Percentiles rank a stretch among this genome's conserved stretches.
phyloP scores from a whole-genome alignment of 176 grass and related monocot genomes.

The Lolium multiflorum region DNA sequence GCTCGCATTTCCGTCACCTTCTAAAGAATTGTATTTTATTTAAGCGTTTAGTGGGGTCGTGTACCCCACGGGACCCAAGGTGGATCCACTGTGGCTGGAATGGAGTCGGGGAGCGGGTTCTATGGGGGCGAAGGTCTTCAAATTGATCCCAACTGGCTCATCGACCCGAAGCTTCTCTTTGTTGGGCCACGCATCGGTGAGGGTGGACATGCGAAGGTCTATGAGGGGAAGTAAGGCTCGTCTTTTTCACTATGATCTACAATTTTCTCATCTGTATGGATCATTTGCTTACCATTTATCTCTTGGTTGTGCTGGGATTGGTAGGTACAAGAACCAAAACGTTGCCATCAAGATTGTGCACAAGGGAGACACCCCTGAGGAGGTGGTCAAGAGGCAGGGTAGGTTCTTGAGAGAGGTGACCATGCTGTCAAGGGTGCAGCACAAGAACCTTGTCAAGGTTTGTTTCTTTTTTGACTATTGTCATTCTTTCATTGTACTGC shows the following conservation, averaged over 20 bases:
- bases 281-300: slow-evolving; percentile 41
- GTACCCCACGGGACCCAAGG: slow-evolving; percentile 29
- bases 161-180: slow-evolving; percentile 90
- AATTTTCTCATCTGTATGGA: slow-evolving; percentile 33
- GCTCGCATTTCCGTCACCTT: slow-evolving; percentile 29
- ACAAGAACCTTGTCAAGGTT: slow-evolving; percentile 98
- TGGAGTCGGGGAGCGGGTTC: slow-evolving; percentile 73
- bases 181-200: slow-evolving; percentile 90
- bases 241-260: slow-evolving; percentile 12
- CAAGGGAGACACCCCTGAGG: slow-evolving; percentile 87
- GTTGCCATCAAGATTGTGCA: slow-evolving; percentile 96
- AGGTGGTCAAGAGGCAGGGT: slow-evolving; percentile 68
- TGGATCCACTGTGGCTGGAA: slow-evolving; percentile 38
- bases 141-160: slow-evolving; percentile 91
- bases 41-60: slow-evolving; percentile 48
- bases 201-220: slow-evolving; percentile 90
- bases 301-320: slow-evolving; percentile 40
- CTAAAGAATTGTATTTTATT: slow-evolving; percentile 41
- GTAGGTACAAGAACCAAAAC: slow-evolving; percentile 95
- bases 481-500: slow-evolving; percentile 27
- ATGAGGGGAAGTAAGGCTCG: slow-evolving; percentile 91
- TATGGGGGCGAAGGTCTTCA: slow-evolving; percentile 56
- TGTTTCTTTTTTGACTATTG: slow-evolving; percentile 30
- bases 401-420: slow-evolving; percentile 97
- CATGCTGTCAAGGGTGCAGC: slow-evolving; percentile 90